Base-by-base conservation (phyloP, 495 filamentous ascomycete genomes). In the Neurospora intermedia region DNA sequence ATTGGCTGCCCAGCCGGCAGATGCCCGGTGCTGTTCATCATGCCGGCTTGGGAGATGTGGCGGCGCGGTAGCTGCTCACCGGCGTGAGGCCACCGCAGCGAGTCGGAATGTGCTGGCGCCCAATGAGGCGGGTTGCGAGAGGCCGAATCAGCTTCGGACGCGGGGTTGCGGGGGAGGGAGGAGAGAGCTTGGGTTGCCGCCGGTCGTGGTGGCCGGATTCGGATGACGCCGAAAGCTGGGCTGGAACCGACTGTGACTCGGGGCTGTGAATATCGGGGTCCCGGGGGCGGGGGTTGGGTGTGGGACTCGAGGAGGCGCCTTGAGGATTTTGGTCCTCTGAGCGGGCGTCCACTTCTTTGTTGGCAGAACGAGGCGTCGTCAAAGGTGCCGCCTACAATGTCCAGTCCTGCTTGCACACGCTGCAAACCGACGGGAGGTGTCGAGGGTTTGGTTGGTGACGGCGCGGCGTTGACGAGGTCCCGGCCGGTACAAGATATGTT, bases 1-100 rank as follows among this genome's bases (percentile, higher is more conserved):
- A 85, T 83, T 76, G 81, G 81, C 82, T 87, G 86, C 86, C 87
- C 87, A 85, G 87, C 87, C 86, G 87, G 86, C 87, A 87, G 87
- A 88, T 88, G 87, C 77, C 76, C 79, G 83, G 81, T 85, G 80
- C 81, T 82, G 81, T 87, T 88, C 87, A 88, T 88, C 87, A 81
- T 88, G 84, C 86, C 86, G 86, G 87, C 86, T 76, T 86, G 85
- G 85, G 84, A 78, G 71, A 78, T 48, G 77, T 75, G 74, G 73
- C 79, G 81, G 73, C 76, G 78, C 84, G 83, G 84, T 81, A 84
- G 83, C 79, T 84, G 80, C 82, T 83, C 84, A 84, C 84, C 73
- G 78, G 71, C 75, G 81, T 79, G 80, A 82, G 80, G 80, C 80
- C 79, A 81, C 81, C 79, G 78, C 80, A 78, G 76, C 74, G 74